Base-by-base conservation (phyloP, 2,329 filamentous ascomycete species). In the Colletotrichum ledebouriae region DNA sequence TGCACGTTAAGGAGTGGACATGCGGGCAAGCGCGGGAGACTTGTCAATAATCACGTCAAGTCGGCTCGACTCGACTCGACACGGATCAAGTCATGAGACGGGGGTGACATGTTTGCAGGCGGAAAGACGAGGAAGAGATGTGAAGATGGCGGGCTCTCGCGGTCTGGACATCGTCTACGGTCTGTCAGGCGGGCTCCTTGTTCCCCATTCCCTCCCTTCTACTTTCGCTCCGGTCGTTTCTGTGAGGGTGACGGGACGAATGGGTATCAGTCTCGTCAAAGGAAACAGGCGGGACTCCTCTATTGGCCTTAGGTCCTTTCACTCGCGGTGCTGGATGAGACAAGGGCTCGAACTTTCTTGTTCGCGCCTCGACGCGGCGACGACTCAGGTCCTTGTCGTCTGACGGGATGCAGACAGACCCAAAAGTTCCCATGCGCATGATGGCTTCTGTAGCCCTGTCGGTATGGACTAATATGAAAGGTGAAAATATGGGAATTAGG, bases 381-480 rank as follows among this genome's bases (percentile, higher is more conserved):
- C 61, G 61, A 68, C n/a, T 68, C 65, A 68, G 65, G 29, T 55
- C 44, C 55, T 47, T 34, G 55, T 65, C 65, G 39, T 11, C 41
- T 55, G 55, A 68, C 34, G 34, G 17, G 44, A 53, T 15, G 42
- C 44, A 50, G 41, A 41, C 20, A 41, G 20, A 37, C 47, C 46
- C 13, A 44, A 47, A 33, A 9, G 49, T 33, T 17, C 22, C 37
- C 52, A 39, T 20, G 47, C 46, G 55, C 37, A 13, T 39, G 37
- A 39, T 12, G 37, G 37, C 11, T 15, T 61, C 33, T 41, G 42
- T 50, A 52, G 53, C 47, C 46, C 60, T 64, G 42, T 58, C 29
- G 64, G 39, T 53, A 52, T 63, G 44, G 44, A 59, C 29, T 52
- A 34, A 34, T n/a, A 41, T 4, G 37, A 10, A 22, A 55, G 46